Conservation (phyloP, 176 grass and related monocot species). For the Carex scoparia region DNA sequence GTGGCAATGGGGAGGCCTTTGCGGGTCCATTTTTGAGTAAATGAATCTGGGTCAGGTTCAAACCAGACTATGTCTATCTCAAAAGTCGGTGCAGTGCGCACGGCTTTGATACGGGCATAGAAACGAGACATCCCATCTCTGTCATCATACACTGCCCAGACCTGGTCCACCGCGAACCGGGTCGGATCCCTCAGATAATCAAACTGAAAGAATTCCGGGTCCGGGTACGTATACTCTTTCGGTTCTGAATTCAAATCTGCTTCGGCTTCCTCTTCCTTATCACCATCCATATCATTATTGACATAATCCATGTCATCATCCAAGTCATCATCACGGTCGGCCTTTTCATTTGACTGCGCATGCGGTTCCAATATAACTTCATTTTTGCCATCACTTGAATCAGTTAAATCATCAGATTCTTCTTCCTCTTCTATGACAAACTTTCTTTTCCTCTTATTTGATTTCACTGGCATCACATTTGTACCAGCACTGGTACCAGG, state of each 20-base stretch:
- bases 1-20: slow-evolving; percentile 57
- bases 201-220: slow-evolving; percentile 80
- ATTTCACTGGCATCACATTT: slow-evolving; percentile 35
- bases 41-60: slow-evolving; percentile 44
- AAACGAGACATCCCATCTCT: slow-evolving; percentile 73
- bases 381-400: slow-evolving; percentile 38
- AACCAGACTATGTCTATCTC: slow-evolving; percentile 56
- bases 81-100: slow-evolving; percentile 37
- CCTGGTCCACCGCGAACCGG: slow-evolving; percentile 60
- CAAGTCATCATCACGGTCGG: slow-evolving; percentile 37
- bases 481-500: slow-evolving; percentile 6
- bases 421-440: slow-evolving; percentile 52
- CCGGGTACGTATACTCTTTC: slow-evolving; percentile 41
- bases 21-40: slow-evolving; percentile 37
- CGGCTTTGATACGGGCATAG: slow-evolving; percentile 65
- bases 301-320: slow-evolving; percentile 14
- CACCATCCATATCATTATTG: slow-evolving; percentile 10
- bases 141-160: slow-evolving; percentile 80
- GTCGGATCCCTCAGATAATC: slow-evolving; percentile 38
- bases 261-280: slow-evolving; percentile 9
- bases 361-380: slow-evolving; percentile 22
- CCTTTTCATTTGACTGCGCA: slow-evolving; percentile 34
- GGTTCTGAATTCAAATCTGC: neutral
- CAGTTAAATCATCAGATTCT: slow-evolving; percentile 34
- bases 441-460: slow-evolving; percentile 48